Conservation (phyloP, 805 yeast genomes). For the Saturnispora ahearnii region DNA sequence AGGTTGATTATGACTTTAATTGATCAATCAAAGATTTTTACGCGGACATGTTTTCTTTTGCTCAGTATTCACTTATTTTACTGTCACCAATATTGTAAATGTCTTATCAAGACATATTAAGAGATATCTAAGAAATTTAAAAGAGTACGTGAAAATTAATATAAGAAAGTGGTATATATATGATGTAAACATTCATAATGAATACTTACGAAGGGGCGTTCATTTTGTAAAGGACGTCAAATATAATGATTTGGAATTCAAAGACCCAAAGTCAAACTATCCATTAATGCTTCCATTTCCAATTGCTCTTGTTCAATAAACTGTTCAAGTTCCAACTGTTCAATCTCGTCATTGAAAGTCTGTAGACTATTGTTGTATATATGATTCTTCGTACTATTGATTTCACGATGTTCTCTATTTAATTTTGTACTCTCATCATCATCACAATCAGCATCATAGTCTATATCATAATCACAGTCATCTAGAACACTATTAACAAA, state of each 20-base stretch:
- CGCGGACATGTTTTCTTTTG: not conserved
- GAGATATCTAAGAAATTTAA: too few relatives aligned
- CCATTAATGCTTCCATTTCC: constrained; percentile 24
- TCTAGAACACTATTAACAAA: constrained; percentile 16
- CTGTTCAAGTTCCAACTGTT: constrained; percentile 20
- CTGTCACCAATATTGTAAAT: too few relatives aligned
- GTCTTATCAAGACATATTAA: too few relatives aligned
- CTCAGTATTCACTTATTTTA: not conserved
- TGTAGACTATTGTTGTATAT: not conserved
- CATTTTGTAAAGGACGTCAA: not conserved
- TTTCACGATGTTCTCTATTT: too few relatives aligned
- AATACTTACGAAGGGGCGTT: not conserved
- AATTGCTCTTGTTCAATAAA: constrained; percentile 19
- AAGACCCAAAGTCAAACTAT: not conserved
- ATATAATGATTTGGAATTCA: constrained; percentile 6
- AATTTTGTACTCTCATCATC: constrained; percentile 1
- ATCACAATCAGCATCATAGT: constrained; percentile 21
- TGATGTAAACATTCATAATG: not conserved
- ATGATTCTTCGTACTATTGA: not conserved
- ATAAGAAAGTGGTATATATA: not conserved
- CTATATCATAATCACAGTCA: constrained; percentile 21
- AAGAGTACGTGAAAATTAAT: not conserved
- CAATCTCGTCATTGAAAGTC: not conserved
- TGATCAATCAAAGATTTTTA: not conserved
- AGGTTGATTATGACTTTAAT: not conserved